A percentile compares a stretch with the other conserved stretches of the same genome.
Evolutionary conservation across 2,329 filamentous ascomycete genomes (phyloP).

Genomic region (Apiospora sp.): DNA sequence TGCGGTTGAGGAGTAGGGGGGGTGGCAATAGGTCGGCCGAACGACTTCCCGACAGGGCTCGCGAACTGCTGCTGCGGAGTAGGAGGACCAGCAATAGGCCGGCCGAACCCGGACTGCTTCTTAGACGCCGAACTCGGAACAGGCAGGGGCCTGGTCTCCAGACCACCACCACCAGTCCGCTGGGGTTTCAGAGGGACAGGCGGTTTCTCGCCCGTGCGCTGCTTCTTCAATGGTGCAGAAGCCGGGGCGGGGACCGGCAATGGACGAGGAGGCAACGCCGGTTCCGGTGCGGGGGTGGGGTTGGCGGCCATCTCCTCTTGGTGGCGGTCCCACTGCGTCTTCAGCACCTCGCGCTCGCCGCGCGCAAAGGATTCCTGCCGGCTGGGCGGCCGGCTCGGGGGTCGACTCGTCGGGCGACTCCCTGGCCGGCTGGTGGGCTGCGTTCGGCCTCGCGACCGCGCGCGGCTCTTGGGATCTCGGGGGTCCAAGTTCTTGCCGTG

Average conservation of each 20-base stretch:
- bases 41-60: too few species aligned
- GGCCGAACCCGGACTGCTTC: conserved; percentile 37
- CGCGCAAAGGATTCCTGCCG: conserved; percentile 70
- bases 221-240: conserved; percentile 39
- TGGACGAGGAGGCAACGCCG: conserved; percentile 46
- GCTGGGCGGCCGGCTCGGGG: conserved; percentile 61
- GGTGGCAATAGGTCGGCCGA: too few species aligned
- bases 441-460: conserved; percentile 53
- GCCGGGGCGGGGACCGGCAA: conserved; percentile 48
- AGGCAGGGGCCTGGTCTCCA: conserved; percentile 56
- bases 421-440: conserved; percentile 54
- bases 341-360: conserved; percentile 71
- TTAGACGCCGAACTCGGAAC: conserved; percentile 55
- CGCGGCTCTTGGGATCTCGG: conserved; percentile 42
- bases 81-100: too few species aligned
- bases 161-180: conserved; percentile 49
- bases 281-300: conserved; percentile 35
- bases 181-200: conserved; percentile 20
- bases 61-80: too few species aligned
- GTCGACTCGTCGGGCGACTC: conserved; percentile 32
- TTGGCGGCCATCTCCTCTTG: conserved; percentile 42
- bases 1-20: too few species aligned
- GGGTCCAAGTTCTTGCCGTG: conserved; percentile 40
- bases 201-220: conserved; percentile 37
- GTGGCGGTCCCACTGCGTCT: conserved; percentile 59